Evolutionary conservation across 2,329 filamentous ascomycete genomes (phyloP).

Genomic region (Pestalotiopsis sp.): DNA sequence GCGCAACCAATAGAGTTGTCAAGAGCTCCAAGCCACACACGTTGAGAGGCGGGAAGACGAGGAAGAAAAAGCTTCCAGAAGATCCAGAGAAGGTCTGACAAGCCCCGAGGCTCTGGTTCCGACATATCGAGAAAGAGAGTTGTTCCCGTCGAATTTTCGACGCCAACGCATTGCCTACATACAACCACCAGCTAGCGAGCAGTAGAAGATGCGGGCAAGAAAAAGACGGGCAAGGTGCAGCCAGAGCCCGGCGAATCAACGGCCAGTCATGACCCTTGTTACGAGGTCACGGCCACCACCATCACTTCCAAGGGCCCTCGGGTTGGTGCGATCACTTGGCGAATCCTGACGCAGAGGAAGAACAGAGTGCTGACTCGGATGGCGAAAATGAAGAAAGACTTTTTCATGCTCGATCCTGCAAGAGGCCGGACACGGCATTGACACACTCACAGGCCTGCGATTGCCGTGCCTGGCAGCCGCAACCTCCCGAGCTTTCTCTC

Average conservation of each 20-base stretch:
- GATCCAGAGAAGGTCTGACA: neutral
- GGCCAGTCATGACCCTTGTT: neutral
- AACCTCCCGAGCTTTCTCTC: neutral
- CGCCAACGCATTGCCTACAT: neutral
- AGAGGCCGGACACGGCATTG: neutral
- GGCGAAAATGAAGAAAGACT: neutral
- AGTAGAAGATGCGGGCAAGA: neutral
- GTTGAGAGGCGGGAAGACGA: neutral
- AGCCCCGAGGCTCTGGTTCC: neutral
- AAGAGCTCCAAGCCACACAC: neutral
- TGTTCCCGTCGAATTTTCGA: constrained; percentile 5
- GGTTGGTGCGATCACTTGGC: neutral
- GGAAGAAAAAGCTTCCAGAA: constrained; percentile 4
- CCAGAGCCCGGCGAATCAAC: neutral
- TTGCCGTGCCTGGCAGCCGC: neutral
- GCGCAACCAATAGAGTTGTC: neutral
- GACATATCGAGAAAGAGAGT: neutral
- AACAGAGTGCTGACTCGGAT: neutral
- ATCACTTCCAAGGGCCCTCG: neutral
- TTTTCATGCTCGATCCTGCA: neutral
- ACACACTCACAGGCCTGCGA: neutral
- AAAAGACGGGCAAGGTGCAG: neutral
- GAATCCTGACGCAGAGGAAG: neutral
- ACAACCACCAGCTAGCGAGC: neutral
- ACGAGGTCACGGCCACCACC: neutral